Percentiles rank a stretch among this genome's conserved stretches.
phyloP scores from a whole-genome alignment of 306 rosid genomes.

The Begonia peltatifolia region DNA sequence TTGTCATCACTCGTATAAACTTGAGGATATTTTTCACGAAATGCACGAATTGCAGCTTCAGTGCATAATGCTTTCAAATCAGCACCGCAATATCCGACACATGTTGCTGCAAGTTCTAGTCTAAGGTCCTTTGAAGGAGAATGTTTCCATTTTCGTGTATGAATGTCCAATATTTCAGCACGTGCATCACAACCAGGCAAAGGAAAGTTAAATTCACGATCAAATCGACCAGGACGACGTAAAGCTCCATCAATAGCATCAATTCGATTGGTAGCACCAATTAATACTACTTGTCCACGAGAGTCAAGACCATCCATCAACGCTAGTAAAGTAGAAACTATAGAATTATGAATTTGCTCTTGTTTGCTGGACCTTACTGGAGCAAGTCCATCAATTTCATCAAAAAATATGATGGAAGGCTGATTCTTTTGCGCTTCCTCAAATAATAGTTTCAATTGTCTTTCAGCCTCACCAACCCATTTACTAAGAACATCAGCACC shows the following conservation, averaged over 20 bases:
- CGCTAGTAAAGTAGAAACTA: constrained; percentile 97
- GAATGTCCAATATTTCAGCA: constrained; percentile 84
- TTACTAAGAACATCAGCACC: constrained; percentile 97
- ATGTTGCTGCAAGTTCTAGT: constrained; percentile 84
- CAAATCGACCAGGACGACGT: constrained; percentile 98
- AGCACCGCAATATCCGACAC: constrained; percentile 99
- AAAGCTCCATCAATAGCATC: constrained; percentile 98
- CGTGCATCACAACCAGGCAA: constrained; percentile 96
- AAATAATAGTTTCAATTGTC: constrained; percentile 90
- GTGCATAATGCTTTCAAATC: constrained; percentile 96
- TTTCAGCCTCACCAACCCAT: constrained; percentile 99
- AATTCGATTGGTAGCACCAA: constrained; percentile 96
- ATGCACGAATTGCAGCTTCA: constrained; percentile 96
- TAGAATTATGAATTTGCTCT: constrained; percentile 98
- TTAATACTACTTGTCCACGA: constrained; percentile 96
- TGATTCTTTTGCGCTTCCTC: constrained; percentile 99
- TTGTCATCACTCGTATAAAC: constrained; percentile 94
- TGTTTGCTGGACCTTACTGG: constrained; percentile 99
- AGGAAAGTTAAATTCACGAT: constrained; percentile 88
- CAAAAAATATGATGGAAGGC: constrained; percentile 93
- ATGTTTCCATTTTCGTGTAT: constrained; percentile 90
- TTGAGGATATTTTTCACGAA: constrained; percentile 92
- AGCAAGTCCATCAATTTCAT: constrained; percentile 97
- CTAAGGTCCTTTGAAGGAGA: constrained; percentile 75
- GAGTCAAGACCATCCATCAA: constrained; percentile 99